These are phyloP conservation scores for Fusarium sp. DNA, from an alignment of 2,329 filamentous ascomycete species.

Conservation along the genomic window DNA sequence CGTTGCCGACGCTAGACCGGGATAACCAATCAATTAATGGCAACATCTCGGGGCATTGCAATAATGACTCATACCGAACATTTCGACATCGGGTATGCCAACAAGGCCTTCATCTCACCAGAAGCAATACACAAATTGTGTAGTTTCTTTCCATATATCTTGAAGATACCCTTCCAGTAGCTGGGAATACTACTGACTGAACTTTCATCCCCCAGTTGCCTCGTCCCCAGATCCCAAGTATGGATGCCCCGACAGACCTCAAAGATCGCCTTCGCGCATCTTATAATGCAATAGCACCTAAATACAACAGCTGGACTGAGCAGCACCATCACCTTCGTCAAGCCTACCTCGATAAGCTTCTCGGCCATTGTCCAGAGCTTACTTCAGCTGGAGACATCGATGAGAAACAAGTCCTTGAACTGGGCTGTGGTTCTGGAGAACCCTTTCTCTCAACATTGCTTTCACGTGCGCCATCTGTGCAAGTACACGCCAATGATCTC, in stretches of 20 bases:
- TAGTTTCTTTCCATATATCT: no score
- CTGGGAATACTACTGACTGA: no score
- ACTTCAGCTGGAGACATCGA: accelerated
- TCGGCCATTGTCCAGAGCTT: conserved; percentile 1
- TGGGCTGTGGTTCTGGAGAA: conserved; percentile 28
- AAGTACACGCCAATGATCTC: conserved; percentile 31
- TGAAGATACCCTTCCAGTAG: no score
- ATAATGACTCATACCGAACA: no score
- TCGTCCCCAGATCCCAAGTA: not conserved
- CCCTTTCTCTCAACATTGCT: conserved; percentile 18
- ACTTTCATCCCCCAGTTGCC: no score
- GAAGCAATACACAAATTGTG: no score
- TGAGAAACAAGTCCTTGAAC: conserved; percentile 13
- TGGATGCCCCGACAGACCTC: not conserved
- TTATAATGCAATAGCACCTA: conserved; percentile 18
- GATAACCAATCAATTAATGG: no score
- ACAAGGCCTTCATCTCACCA: no score
- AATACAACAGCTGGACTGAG: conserved; percentile 35
- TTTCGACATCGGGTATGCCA: no score
- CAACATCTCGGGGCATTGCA: no score
- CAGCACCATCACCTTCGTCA: conserved; percentile 11
- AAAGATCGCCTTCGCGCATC: conserved; percentile 18
- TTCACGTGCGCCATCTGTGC: not conserved
- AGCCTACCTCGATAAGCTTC: conserved; percentile 9
- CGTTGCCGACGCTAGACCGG: no score